Percentiles rank a stretch among this genome's conserved stretches.
phyloP scores from a whole-genome alignment of 2,329 filamentous ascomycete genomes.

The Claviceps arundinis region DNA sequence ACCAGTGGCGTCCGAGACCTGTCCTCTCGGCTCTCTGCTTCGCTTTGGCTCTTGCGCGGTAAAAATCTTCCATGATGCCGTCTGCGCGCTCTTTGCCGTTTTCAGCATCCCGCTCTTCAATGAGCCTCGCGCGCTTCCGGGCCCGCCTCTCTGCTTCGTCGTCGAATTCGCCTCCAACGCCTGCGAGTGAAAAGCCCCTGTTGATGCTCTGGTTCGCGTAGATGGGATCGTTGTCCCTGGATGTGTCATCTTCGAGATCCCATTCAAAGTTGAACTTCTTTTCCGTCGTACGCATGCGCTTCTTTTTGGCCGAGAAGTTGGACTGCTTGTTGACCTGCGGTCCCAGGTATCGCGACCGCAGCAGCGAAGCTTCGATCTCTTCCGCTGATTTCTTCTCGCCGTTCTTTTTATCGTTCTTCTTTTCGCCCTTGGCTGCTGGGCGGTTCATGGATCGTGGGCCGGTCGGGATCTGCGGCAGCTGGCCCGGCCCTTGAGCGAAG shows the following conservation, averaged over 20 bases:
- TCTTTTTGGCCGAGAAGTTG: slow-evolving; percentile 91
- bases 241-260: slow-evolving; percentile 87
- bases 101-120: slow-evolving; percentile 63
- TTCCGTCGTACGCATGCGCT: slow-evolving; percentile 80
- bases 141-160: slow-evolving; percentile 41
- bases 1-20: slow-evolving; percentile 86
- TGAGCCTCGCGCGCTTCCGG: slow-evolving; percentile 48
- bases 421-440: slow-evolving; percentile 23
- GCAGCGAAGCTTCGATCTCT: slow-evolving; percentile 59
- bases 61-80: slow-evolving; percentile 69
- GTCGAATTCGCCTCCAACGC: slow-evolving; percentile 37
- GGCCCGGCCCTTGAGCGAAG: slow-evolving; percentile 10
- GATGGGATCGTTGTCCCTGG: slow-evolving; percentile 54
- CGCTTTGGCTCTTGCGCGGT: slow-evolving; percentile 47
- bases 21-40: slow-evolving; percentile 61
- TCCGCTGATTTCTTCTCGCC: slow-evolving; percentile 33
- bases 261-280: slow-evolving; percentile 99
- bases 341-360: slow-evolving; percentile 79
- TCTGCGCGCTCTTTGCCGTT: slow-evolving; percentile 64
- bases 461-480: slow-evolving; percentile 40
- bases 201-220: slow-evolving; percentile 34
- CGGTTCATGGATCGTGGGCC: slow-evolving; percentile 53
- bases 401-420: slow-evolving; percentile 23
- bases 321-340: slow-evolving; percentile 70
- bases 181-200: slow-evolving; percentile 28